These are phyloP conservation scores for Globisporangium splendens DNA, from an alignment of 352 stramenopile genomes.

Conservation along the genomic window DNA sequence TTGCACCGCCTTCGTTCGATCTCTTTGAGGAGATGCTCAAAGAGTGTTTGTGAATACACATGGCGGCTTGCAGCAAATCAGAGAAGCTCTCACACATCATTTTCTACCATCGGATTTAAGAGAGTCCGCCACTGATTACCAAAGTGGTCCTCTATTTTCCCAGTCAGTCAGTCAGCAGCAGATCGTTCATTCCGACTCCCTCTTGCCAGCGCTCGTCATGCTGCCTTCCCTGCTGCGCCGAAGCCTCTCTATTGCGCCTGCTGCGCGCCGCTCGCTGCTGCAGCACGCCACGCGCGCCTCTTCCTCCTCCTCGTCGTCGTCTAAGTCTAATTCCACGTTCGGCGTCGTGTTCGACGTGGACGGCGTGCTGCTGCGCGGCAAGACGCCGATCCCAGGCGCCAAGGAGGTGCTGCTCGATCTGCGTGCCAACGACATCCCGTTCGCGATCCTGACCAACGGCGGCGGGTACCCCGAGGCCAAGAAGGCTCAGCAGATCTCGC, in stretches of 20 bases:
- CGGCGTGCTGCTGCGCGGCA: conserved; percentile 74
- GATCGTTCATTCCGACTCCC: no score
- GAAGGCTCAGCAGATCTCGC: conserved; percentile 67
- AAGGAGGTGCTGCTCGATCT: conserved; percentile 68
- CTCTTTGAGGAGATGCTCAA: no score
- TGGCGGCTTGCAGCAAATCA: no score
- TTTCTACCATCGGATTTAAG: not conserved
- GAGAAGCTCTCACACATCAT: not conserved
- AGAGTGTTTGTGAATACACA: no score
- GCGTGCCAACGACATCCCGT: conserved; percentile 52
- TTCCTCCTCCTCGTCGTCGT: not conserved
- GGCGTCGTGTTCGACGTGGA: conserved; percentile 85
- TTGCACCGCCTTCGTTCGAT: not conserved
- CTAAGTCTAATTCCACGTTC: conserved; percentile 37
- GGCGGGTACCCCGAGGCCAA: conserved; percentile 76
- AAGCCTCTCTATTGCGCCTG: not conserved
- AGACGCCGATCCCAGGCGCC: conserved; percentile 64
- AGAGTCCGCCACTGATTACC: no score
- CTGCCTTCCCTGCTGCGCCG: not conserved
- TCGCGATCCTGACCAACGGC: conserved; percentile 86
- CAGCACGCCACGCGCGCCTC: not conserved
- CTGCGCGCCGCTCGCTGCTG: not conserved
- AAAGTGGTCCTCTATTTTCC: no score
- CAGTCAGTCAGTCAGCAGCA: no score
- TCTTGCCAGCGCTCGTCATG: no score